Evolutionary conservation across 805 yeast species (phyloP), one percentile per base, ranked within the genome.

Genomic region (Candida sakaeoensis): DNA sequence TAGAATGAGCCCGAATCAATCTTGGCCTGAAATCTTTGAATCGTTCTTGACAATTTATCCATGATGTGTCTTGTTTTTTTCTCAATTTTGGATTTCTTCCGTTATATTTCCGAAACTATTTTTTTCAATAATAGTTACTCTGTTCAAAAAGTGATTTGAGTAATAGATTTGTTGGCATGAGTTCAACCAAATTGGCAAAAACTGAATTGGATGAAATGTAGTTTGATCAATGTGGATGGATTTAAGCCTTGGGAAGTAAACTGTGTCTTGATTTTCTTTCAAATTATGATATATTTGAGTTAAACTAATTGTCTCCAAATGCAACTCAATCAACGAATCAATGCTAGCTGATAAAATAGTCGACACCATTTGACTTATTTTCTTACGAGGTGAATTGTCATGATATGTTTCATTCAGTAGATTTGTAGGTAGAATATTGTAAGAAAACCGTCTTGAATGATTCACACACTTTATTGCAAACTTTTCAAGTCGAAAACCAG

Each of bases 1-100:
- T 91, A 91, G 64, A 74, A 88, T 40, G 89, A 85, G 2, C 86
- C 87, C 36, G 74, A 74, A 37, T 74, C 76, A 47, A 91, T 82
- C 52, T 85, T 81, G 32, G 69, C 73, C 53, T 80, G 77, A 64
- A 83, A 84, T 48, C 93, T 67, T 16, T 72, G 77, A 33, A 83
- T 60, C 1, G 88, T 82, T 51, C 75, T 74, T 39, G 73, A 70
- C 17, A 83, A 60, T 53, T 79, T 81, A 40, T 54, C 57, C 14
- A 52, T 45, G 53, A 50, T 47, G 18, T 17, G 16, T 5, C 8
- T 18, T 19, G 12, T 15, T 28, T 29, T 36, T 36, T 36, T 27
- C 16, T 22, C 23, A 16, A 21, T 37, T 17, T 24, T 19, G 26
- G 13, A 21, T 35, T 35, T 35, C 33, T 18, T 36, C 40, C 5